Conservation (phyloP, 208 protist species). For the Trypanosoma congolense region DNA sequence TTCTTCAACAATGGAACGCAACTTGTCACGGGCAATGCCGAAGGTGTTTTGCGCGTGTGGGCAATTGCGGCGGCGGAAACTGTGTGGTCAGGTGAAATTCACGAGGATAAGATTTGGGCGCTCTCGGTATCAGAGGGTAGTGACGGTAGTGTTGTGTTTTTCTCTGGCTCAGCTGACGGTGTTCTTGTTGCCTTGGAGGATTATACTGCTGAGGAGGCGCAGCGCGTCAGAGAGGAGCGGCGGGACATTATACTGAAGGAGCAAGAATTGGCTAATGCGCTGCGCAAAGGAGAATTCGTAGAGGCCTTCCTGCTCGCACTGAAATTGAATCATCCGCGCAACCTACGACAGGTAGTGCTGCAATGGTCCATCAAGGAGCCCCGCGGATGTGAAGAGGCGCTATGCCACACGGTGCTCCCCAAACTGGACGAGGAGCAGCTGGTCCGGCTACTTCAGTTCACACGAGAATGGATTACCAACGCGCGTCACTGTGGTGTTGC, state of each 20-base stretch:
- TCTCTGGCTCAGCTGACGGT: slow-evolving; percentile 83
- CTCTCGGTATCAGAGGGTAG: slow-evolving; percentile 53
- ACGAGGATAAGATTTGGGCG: slow-evolving; percentile 85
- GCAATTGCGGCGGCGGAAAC: slow-evolving; percentile 69
- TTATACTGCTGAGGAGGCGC: slow-evolving; percentile 86
- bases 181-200: slow-evolving; percentile 83
- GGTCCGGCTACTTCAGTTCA: slow-evolving; percentile 80
- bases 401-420: slow-evolving; percentile 57
- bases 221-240: slow-evolving; percentile 53
- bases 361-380: slow-evolving; percentile 61
- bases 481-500: slow-evolving; percentile 76
- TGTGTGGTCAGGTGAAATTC: slow-evolving; percentile 73
- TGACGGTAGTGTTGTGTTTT: slow-evolving; percentile 40
- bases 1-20: slow-evolving; percentile 89
- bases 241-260: slow-evolving; percentile 70
- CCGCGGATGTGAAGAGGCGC: slow-evolving; percentile 47
- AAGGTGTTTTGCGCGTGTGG: slow-evolving; percentile 91
- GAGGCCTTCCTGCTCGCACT: slow-evolving; percentile 80
- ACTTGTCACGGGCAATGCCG: slow-evolving; percentile 77
- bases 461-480: slow-evolving; percentile 89
- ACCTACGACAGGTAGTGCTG: slow-evolving; percentile 79
- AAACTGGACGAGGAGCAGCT: slow-evolving; percentile 54
- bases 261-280: slow-evolving; percentile 79
- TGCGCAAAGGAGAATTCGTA: slow-evolving; percentile 71
- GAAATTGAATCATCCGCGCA: slow-evolving; percentile 80